Conservation (phyloP, 179 eudicot genomes). For the Pouteria campechiana region DNA sequence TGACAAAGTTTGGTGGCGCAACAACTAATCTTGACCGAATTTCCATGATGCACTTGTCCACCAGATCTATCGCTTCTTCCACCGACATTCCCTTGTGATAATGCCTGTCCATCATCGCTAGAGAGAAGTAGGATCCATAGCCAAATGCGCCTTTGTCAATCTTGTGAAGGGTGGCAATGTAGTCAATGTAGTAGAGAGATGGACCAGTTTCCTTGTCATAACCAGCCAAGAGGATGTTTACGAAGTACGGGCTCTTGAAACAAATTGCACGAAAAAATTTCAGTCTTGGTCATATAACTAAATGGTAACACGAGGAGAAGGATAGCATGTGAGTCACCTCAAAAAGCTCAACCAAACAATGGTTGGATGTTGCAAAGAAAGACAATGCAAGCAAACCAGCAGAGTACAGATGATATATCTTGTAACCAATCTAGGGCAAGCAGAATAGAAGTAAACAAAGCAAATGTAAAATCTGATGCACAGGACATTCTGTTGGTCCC, state of each 20-base stretch:
- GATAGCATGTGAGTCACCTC: too few relatives aligned
- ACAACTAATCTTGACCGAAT: conserved; percentile 67
- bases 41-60: conserved; percentile 62
- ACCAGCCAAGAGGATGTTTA: conserved; percentile 80
- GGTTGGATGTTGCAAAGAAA: too few relatives aligned
- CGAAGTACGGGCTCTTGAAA: conserved; percentile 70
- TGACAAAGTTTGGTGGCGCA: conserved; percentile 84
- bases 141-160: conserved; percentile 90
- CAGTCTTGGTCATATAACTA: too few relatives aligned
- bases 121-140: conserved; percentile 81
- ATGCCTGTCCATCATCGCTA: conserved; percentile 87
- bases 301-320: too few relatives aligned
- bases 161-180: conserved; percentile 87
- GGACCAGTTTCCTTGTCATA: conserved; percentile 84
- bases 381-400: too few relatives aligned
- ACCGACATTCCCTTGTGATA: conserved; percentile 61
- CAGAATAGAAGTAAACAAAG: too few relatives aligned
- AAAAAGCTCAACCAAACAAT: too few relatives aligned
- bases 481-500: too few relatives aligned
- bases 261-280: too few relatives aligned
- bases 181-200: conserved; percentile 73
- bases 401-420: too few relatives aligned
- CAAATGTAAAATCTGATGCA: too few relatives aligned
- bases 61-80: conserved; percentile 77
- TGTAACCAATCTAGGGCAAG: too few relatives aligned